These are phyloP conservation scores for Pulveroboletus sp. DNA, from an alignment of 768 basidiomycete genomes.

Conservation along the genomic window DNA sequence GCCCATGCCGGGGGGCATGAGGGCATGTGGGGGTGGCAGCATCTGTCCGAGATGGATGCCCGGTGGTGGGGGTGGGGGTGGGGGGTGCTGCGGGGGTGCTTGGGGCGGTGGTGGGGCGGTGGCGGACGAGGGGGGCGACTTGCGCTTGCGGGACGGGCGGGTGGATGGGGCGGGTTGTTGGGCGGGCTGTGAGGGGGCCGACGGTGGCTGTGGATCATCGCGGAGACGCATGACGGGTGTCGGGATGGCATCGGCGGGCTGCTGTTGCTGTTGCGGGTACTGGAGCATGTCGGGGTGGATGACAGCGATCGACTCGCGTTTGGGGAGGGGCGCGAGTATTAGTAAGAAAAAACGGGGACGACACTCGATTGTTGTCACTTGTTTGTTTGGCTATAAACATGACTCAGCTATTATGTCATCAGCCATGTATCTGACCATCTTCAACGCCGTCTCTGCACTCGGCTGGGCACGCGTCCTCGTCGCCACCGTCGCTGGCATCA, in stretches of 20 bases:
- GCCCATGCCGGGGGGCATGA: slow-evolving; percentile 42
- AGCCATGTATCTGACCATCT: slow-evolving; percentile 62
- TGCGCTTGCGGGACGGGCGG: slow-evolving; percentile 57
- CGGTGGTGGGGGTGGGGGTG: slow-evolving; percentile 34
- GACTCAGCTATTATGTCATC: slow-evolving; percentile 20
- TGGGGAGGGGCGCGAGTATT: slow-evolving; percentile 36
- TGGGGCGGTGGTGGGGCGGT: background rate
- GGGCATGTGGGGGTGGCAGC: slow-evolving; percentile 51
- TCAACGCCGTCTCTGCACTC: slow-evolving; percentile 72
- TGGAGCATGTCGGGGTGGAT: slow-evolving; percentile 28
- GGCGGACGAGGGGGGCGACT: slow-evolving; percentile 51
- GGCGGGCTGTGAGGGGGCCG: slow-evolving; percentile 11
- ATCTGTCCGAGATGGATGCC: slow-evolving; percentile 48
- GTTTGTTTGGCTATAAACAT: slow-evolving; percentile 13
- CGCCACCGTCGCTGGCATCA: slow-evolving; percentile 48
- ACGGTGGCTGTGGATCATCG: slow-evolving; percentile 43
- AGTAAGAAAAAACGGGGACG: slow-evolving; percentile 32
- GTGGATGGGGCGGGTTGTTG: slow-evolving; percentile 13
- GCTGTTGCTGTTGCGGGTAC: slow-evolving; percentile 22
- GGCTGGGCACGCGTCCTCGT: slow-evolving; percentile 77
- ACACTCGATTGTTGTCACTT: slow-evolving; percentile 18
- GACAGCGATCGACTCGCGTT: slow-evolving; percentile 30
- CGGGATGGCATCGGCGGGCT: slow-evolving; percentile 13
- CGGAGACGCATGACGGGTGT: slow-evolving; percentile 54
- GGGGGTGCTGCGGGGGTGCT: slow-evolving; percentile 17